These are phyloP conservation scores for Gautieria morchelliformis DNA, from an alignment of 768 basidiomycete genomes.

Conservation along the genomic window DNA sequence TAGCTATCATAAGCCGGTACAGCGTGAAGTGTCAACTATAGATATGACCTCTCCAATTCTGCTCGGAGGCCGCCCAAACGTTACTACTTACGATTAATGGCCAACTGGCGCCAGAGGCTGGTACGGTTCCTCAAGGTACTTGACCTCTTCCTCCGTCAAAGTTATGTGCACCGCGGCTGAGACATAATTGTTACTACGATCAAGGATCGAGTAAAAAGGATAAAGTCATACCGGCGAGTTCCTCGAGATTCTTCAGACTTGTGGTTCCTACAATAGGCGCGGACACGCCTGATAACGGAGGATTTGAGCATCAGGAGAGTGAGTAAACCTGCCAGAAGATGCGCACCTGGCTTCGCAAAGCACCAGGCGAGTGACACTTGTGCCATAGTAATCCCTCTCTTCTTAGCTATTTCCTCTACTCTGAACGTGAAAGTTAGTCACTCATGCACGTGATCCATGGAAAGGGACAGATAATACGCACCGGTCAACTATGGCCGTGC, in stretches of 20 bases:
- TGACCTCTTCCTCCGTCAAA: constrained; percentile 47
- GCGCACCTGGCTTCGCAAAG: constrained; percentile 10
- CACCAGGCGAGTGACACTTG: constrained; percentile 25
- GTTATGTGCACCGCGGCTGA: constrained; percentile 36
- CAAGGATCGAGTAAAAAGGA: no score
- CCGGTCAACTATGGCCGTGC: constrained; percentile 31
- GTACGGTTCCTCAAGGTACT: constrained; percentile 48
- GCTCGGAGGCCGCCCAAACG: no score
- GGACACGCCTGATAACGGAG: constrained; percentile 27
- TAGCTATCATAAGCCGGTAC: no score
- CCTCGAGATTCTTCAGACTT: constrained; percentile 40
- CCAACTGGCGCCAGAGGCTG: constrained; percentile 35
- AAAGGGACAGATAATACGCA: constrained; percentile 14
- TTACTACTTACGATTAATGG: constrained; percentile 17
- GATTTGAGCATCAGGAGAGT: no score
- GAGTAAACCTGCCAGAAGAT: neutral
- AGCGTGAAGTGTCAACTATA: no score
- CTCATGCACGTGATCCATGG: constrained; percentile 18
- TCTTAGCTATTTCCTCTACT: constrained; percentile 47
- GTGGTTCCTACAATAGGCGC: constrained; percentile 54
- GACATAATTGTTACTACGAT: no score
- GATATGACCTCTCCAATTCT: no score
- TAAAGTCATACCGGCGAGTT: constrained; percentile 34
- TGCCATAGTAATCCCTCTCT: constrained; percentile 24
- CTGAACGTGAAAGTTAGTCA: constrained; percentile 26